Percentiles rank a stretch among this genome's conserved stretches.
Evolutionary conservation across 306 rosid species (phyloP).

Genomic region (Castanea sativa): DNA sequence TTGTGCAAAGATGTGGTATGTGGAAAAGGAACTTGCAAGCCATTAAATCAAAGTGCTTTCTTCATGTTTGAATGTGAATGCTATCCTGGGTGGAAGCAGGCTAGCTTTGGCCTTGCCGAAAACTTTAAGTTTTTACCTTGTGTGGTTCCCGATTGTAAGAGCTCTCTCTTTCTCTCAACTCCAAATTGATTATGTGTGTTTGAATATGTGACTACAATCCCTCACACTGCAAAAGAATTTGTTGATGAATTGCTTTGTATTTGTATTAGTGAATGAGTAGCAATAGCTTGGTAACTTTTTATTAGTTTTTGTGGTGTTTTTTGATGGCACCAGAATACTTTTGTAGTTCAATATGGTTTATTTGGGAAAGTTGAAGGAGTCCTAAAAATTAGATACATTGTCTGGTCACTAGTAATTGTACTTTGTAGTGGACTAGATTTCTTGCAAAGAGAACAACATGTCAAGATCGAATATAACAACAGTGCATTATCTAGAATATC

Average conservation of each 20-base stretch:
- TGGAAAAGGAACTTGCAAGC: constrained; percentile 81
- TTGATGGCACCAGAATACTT: not conserved
- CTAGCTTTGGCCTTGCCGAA: constrained; percentile 24
- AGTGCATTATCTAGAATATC: not conserved
- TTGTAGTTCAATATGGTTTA: not conserved
- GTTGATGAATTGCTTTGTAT: constrained; percentile 1
- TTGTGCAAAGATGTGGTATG: constrained; percentile 65
- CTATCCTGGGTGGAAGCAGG: constrained; percentile 71
- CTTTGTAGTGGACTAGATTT: not conserved
- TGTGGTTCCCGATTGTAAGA: constrained; percentile 74
- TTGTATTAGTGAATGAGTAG: not conserved
- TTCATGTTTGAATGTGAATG: constrained; percentile 70
- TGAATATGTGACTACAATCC: not conserved
- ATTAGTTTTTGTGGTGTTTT: not conserved
- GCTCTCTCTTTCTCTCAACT: not conserved
- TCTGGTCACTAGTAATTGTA: not conserved
- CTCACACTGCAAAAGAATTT: not conserved
- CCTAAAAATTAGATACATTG: not conserved
- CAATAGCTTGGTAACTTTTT: not conserved
- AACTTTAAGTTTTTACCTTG: constrained; percentile 72
- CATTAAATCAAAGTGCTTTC: constrained; percentile 43
- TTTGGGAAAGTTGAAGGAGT: not conserved
- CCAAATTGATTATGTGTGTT: not conserved
- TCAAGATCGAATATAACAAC: not conserved
- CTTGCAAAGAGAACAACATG: not conserved